Evolutionary conservation across 2,329 filamentous ascomycete genomes (phyloP).

Genomic region (Talaromyces marneffei): DNA sequence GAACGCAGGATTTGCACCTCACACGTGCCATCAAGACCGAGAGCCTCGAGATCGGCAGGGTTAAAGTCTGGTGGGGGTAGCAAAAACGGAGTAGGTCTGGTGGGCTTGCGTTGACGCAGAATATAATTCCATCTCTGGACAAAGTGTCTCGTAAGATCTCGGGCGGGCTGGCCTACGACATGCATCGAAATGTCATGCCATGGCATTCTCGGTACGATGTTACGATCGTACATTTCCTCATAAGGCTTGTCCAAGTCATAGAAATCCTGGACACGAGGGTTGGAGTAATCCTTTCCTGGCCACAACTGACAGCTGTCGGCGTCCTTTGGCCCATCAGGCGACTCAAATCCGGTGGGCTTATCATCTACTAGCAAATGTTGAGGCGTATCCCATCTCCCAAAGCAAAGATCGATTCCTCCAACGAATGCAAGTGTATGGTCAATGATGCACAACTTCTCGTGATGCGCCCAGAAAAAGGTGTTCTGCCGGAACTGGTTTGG

Average conservation of each 20-base stretch:
- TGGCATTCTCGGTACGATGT: conserved; percentile 84
- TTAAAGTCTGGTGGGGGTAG: conserved; percentile 91
- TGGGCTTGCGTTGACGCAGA: conserved; percentile 84
- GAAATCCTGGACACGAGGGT: conserved; percentile 91
- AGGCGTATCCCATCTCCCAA: conserved; percentile 94
- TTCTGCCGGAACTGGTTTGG: conserved; percentile 98
- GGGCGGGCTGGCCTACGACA: conserved; percentile 88
- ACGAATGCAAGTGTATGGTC: conserved; percentile 95
- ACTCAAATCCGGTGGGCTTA: conserved; percentile 90
- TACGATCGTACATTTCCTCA: conserved; percentile 97
- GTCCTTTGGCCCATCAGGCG: conserved; percentile 69
- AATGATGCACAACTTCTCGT: conserved; percentile 95
- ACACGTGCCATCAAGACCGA: conserved; percentile 88
- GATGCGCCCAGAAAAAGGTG: conserved; percentile 98
- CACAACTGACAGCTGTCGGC: conserved; percentile 90
- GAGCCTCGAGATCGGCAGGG: conserved; percentile 72
- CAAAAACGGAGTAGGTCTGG: conserved; percentile 85
- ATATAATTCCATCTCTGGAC: conserved; percentile 98
- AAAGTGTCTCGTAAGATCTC: conserved; percentile 91
- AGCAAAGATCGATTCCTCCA: conserved; percentile 92
- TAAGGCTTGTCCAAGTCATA: conserved; percentile 89
- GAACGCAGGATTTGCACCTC: conserved; percentile 95
- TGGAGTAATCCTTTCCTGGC: conserved; percentile 97
- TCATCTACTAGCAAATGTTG: conserved; percentile 88
- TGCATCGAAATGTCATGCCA: conserved; percentile 99